Evolutionary conservation across 2,329 filamentous ascomycete genomes (phyloP).

Genomic region (Fusarium pseudoanthophilum): DNA sequence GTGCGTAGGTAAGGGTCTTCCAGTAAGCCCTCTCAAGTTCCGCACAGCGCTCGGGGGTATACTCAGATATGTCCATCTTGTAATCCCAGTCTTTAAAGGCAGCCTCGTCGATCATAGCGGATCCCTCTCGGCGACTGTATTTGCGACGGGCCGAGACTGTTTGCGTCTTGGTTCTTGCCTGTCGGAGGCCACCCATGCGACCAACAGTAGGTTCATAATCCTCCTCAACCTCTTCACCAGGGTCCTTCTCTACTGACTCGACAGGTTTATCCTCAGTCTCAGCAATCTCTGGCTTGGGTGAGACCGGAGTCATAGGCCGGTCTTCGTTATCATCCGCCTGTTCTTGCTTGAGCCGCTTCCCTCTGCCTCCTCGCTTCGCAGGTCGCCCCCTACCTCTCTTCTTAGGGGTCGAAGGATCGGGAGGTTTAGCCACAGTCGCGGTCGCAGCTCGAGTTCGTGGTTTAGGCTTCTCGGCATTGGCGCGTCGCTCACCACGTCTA

Average conservation of each 20-base stretch:
- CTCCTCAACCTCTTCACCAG: conserved; percentile 58
- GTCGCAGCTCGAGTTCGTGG: conserved; percentile 52
- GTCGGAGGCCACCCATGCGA: conserved; percentile 62
- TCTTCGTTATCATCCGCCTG: conserved; percentile 58
- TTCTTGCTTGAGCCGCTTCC: conserved; percentile 52
- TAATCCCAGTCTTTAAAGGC: conserved; percentile 94
- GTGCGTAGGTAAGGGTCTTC: conserved; percentile 96
- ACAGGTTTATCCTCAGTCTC: conserved; percentile 50
- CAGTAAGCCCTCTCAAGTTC: conserved; percentile 96
- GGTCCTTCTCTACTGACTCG: conserved; percentile 63
- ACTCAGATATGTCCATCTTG: conserved; percentile 86
- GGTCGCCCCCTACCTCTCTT: conserved; percentile 56
- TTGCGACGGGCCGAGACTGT: conserved; percentile 89
- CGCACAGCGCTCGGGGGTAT: conserved; percentile 89
- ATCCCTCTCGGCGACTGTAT: conserved; percentile 81
- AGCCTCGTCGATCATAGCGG: conserved; percentile 85
- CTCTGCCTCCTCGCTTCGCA: conserved; percentile 49
- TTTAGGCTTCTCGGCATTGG: conserved; percentile 66
- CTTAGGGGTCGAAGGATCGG: conserved; percentile 50
- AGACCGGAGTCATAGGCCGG: conserved; percentile 68
- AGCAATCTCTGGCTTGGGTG: conserved; percentile 57
- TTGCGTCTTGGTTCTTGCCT: conserved; percentile 69
- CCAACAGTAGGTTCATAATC: conserved; percentile 51
- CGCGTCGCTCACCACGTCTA: conserved; percentile 82
- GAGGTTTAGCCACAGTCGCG: conserved; percentile 48